phyloP scores from a whole-genome alignment of 2,329 filamentous ascomycete species.

The Fusarium ramigenum region DNA sequence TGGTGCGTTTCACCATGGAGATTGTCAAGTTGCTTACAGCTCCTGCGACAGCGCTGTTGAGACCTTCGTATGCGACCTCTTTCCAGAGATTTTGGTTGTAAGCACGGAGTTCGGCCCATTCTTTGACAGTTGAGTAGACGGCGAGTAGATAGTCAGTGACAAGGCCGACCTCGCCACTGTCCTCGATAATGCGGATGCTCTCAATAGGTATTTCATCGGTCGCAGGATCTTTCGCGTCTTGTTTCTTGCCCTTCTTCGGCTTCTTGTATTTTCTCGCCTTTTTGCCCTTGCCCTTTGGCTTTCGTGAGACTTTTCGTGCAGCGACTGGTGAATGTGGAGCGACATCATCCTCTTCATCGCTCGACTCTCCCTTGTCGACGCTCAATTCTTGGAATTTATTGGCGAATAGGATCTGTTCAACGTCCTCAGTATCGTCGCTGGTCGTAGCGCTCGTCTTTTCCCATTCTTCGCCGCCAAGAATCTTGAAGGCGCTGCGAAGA shows the following conservation, averaged over 20 bases:
- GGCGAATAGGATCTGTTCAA: slow-evolving; percentile 7
- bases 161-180: slow-evolving; percentile 44
- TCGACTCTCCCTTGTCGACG: background rate
- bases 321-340: background rate
- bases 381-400: slow-evolving; percentile 32
- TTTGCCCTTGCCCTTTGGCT: slow-evolving; percentile 1
- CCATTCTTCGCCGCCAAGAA: slow-evolving; percentile 47
- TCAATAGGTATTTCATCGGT: slow-evolving; percentile 55
- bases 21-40: slow-evolving; percentile 54
- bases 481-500: slow-evolving; percentile 49
- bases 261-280: slow-evolving; percentile 27
- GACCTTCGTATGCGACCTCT: slow-evolving; percentile 54
- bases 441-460: background rate
- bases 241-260: slow-evolving; percentile 25
- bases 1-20: slow-evolving; percentile 51
- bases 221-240: slow-evolving; percentile 26
- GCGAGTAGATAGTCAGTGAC: slow-evolving; percentile 57
- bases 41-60: slow-evolving; percentile 58
- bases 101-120: slow-evolving; percentile 53
- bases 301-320: background rate
- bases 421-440: slow-evolving; percentile 28
- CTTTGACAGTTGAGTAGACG: slow-evolving; percentile 48
- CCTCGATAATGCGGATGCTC: slow-evolving; percentile 54
- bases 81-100: slow-evolving; percentile 54
- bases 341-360: slow-evolving; percentile 9